phyloP scores from a whole-genome alignment of 2,329 filamentous ascomycete species.

The Aspergillus fischeri region DNA sequence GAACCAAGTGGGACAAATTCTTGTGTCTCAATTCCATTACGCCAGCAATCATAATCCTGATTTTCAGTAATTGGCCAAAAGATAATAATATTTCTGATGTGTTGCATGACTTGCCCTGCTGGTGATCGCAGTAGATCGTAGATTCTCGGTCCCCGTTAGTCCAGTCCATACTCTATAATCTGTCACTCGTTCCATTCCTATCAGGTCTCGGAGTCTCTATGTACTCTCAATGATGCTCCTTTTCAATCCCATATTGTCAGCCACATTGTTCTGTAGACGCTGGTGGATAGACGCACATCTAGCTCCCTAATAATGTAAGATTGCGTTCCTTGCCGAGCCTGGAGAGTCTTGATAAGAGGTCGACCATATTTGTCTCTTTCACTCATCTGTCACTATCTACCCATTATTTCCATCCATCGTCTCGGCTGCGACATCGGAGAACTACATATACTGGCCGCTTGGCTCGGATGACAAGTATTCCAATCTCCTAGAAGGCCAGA shows the following conservation, averaged over 20 bases:
- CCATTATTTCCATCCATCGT: neutral
- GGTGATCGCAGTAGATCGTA: too few species aligned
- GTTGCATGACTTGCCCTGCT: too few species aligned
- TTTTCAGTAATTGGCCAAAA: neutral
- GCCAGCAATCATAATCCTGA: neutral
- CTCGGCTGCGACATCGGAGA: neutral
- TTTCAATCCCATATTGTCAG: neutral
- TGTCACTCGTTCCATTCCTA: neutral
- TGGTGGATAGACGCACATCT: neutral
- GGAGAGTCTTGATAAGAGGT: neutral
- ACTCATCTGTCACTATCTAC: neutral
- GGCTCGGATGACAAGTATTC: neutral
- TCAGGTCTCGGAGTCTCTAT: too few species aligned
- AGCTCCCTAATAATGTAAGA: neutral
- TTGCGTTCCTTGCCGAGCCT: neutral
- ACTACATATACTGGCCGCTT: neutral
- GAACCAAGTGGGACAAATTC: neutral
- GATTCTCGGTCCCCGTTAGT: too few species aligned
- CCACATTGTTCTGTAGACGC: neutral
- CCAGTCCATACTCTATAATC: neutral
- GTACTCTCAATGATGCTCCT: too few species aligned
- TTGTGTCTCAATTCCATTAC: neutral
- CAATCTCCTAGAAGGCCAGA: constrained; percentile 2
- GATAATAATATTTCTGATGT: neutral
- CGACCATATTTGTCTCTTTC: neutral